These are phyloP conservation scores for Xanthoconium separans DNA, from an alignment of 1,284 basidiomycete genomes.

Conservation along the genomic window DNA sequence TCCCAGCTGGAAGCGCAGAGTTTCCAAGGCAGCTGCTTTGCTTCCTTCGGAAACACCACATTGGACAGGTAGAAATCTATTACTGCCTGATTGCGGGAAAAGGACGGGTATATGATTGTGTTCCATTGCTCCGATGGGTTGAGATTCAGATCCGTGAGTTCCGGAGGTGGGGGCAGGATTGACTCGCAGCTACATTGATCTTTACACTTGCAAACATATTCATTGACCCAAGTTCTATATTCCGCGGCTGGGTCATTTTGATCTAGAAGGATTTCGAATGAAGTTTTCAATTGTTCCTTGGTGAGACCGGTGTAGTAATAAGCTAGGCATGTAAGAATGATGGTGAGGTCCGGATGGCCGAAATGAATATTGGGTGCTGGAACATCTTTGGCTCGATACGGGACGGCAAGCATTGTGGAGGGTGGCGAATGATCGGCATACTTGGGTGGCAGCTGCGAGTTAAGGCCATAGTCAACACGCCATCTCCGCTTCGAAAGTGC, in stretches of 20 bases:
- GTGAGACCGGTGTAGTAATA: neutral
- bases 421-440: no score
- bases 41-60: no score
- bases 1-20: no score
- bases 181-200: no score
- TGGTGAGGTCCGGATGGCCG: neutral
- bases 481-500: neutral
- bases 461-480: constrained; percentile 3
- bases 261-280: neutral
- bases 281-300: neutral
- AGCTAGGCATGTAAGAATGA: neutral
- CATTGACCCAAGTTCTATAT: neutral
- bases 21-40: no score
- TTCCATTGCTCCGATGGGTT: neutral
- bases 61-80: no score
- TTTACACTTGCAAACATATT: no score
- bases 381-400: neutral
- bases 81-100: no score
- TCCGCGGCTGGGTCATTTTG: neutral
- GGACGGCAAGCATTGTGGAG: neutral
- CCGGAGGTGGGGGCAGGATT: neutral
- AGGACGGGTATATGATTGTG: neutral
- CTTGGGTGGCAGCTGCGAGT: no score
- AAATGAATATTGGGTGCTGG: neutral
- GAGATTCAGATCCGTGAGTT: neutral